phyloP scores from a whole-genome alignment of 2,329 filamentous ascomycete genomes.

The Atkinsonella texensis region DNA sequence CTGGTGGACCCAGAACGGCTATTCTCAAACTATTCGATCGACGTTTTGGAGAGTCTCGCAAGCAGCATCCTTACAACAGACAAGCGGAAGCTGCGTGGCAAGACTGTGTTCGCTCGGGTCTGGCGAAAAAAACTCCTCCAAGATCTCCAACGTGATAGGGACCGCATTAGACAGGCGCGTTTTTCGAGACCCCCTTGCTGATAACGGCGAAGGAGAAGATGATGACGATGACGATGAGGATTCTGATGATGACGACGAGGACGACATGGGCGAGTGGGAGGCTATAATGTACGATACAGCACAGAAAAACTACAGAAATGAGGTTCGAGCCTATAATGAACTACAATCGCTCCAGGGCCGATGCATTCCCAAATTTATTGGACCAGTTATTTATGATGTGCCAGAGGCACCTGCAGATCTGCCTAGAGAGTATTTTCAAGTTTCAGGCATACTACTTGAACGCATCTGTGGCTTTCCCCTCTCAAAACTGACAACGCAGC shows the following conservation, averaged over 20 bases:
- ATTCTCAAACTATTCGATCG: constrained; percentile 9
- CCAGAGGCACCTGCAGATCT: constrained; percentile 4
- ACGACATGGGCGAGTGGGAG: constrained; percentile 4
- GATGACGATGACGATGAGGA: constrained; percentile 2
- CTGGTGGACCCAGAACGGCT: neutral
- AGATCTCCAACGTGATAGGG: constrained; percentile 1
- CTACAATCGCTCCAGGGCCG: constrained; percentile 5
- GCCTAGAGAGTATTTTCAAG: constrained; percentile 3
- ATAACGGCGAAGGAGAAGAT: neutral
- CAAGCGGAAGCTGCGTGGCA: constrained; percentile 6
- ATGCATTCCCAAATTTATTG: constrained; percentile 6
- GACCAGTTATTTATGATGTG: constrained; percentile 1
- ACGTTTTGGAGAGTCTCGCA: constrained; percentile 5
- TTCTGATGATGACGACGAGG: constrained; percentile 1
- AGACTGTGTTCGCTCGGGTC: constrained; percentile 7
- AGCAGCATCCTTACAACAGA: constrained; percentile 5
- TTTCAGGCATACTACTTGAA: constrained; percentile 5
- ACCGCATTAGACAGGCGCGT: neutral
- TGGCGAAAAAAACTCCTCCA: constrained; percentile 5
- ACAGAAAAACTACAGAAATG: constrained; percentile 1
- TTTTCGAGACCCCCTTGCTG: neutral
- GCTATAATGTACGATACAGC: constrained; percentile 6
- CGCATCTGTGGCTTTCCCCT: constrained; percentile 6
- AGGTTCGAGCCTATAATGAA: constrained; percentile 6
- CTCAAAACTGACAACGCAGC: neutral